phyloP scores from a whole-genome alignment of 768 basidiomycete species.

The Fibroporia radiculosa region DNA sequence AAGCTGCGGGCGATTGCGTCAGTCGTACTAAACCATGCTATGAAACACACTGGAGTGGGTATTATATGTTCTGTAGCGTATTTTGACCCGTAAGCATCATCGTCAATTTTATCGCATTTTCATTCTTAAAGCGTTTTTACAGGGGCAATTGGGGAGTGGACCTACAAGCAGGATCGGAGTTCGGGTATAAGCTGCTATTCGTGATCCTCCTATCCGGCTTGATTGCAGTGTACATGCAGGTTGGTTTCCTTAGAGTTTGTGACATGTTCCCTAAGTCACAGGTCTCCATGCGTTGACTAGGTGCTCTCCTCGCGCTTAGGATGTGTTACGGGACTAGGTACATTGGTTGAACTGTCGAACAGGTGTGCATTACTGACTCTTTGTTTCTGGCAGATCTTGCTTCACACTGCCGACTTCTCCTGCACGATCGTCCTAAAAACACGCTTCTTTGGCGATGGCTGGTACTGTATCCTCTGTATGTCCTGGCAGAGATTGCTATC shows the following conservation, averaged over 20 bases:
- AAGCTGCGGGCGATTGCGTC: slow-evolving; percentile 3
- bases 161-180: slow-evolving; percentile 78
- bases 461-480: slow-evolving; percentile 40
- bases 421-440: slow-evolving; percentile 35
- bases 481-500: slow-evolving; percentile 41
- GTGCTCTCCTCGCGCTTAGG: slow-evolving; percentile 76
- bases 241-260: slow-evolving; percentile 17
- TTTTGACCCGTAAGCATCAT: slow-evolving; percentile 70
- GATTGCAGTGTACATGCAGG: slow-evolving; percentile 81
- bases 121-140: not conserved
- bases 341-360: slow-evolving; percentile 12
- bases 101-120: too few species aligned
- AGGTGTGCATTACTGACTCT: not conserved
- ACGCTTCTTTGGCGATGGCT: slow-evolving; percentile 29
- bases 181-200: slow-evolving; percentile 82
- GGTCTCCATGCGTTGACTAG: slow-evolving; percentile 29
- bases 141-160: slow-evolving; percentile 91
- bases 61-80: slow-evolving; percentile 84
- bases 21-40: slow-evolving; percentile 34
- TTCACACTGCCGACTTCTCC: slow-evolving; percentile 38
- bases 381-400: slow-evolving; percentile 30
- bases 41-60: slow-evolving; percentile 74
- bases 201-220: slow-evolving; percentile 77
- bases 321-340: slow-evolving; percentile 74
- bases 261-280: not conserved